Evolutionary conservation across 805 yeast species (phyloP), one percentile per base, ranked within the genome.

Genomic region (Spathaspora sp.): DNA sequence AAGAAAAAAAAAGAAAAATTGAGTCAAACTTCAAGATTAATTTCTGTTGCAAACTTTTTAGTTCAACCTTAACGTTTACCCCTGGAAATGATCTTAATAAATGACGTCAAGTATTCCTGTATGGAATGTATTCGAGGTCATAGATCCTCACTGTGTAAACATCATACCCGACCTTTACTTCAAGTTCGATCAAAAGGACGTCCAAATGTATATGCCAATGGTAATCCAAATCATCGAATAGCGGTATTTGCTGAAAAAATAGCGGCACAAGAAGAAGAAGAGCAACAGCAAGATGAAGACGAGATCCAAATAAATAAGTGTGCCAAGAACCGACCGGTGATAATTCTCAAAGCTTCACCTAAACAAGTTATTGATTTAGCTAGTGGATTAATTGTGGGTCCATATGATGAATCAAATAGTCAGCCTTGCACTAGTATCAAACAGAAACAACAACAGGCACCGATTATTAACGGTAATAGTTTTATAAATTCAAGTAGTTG

Each of bases 151-250:
- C 82, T 86, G 50, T 93, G 99, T 67, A 81, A 81, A 49, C 99
- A 93, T 67, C 81, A 87, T 29, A 75, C 80, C 49, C 76, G 97
- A 46, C 89, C 94, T 20, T 73, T 93, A 42, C 84, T 92, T 11
- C 89, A 90, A 60, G 97, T 93, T 11, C 78, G 97, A 26, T 81
- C 89, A n/a, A 80, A 96, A 53, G 99, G 98, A 0, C 71, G 98
- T 46, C 97, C 97, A 0, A 75, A 80, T 26, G 76, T 82, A 9
- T 82, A 78, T 48, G 80, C 80, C 5, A 72, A 73, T 47, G 73
- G 73, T 20, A 75, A 74, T 57, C 75, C 76, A 26, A 69, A 74
- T 59, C 83, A 81, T 54, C 66, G 89, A 47, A 73, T 83, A 12
- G 89, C 89, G 9, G 82, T 82, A 5, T 71, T 76, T 59, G 85